phyloP scores from a whole-genome alignment of 192 early-diverging fungal genomes.

The Entrophospora sp. region DNA sequence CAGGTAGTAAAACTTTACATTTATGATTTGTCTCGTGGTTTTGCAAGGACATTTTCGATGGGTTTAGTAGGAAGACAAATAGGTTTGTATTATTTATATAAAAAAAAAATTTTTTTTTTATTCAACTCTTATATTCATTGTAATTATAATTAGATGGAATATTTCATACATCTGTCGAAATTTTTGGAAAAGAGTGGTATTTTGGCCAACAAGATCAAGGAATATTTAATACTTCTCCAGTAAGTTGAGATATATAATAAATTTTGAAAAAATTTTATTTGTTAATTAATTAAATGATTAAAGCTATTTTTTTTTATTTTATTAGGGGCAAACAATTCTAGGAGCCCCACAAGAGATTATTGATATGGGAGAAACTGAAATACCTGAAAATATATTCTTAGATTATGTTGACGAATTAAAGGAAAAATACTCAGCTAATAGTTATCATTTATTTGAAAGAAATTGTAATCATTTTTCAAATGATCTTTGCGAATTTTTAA shows the following conservation, averaged over 20 bases:
- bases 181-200: slow-evolving; percentile 66
- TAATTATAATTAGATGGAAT: slow-evolving; percentile 34
- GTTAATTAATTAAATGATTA: not conserved
- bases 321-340: slow-evolving; percentile 46
- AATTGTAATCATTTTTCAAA: slow-evolving; percentile 82
- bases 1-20: slow-evolving; percentile 47
- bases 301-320: not conserved
- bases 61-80: slow-evolving; percentile 60
- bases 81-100: slow-evolving; percentile 26
- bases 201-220: slow-evolving; percentile 81
- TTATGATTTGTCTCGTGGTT: slow-evolving; percentile 62
- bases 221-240: slow-evolving; percentile 41
- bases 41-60: slow-evolving; percentile 62
- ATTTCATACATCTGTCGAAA: slow-evolving; percentile 68
- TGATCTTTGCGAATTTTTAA: slow-evolving; percentile 72
- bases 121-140: not conserved
- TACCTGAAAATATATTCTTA: slow-evolving; percentile 58
- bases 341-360: slow-evolving; percentile 59
- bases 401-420: slow-evolving; percentile 64
- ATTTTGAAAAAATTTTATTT: not conserved
- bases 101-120: not conserved
- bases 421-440: slow-evolving; percentile 47
- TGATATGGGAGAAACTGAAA: slow-evolving; percentile 69
- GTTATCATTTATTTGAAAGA: slow-evolving; percentile 80
- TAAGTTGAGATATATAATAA: too few relatives aligned